Percentiles rank a stretch among this genome's conserved stretches.
Conservation (phyloP, 805 yeast genomes). For the Yamadazyma akitaensis region DNA sequence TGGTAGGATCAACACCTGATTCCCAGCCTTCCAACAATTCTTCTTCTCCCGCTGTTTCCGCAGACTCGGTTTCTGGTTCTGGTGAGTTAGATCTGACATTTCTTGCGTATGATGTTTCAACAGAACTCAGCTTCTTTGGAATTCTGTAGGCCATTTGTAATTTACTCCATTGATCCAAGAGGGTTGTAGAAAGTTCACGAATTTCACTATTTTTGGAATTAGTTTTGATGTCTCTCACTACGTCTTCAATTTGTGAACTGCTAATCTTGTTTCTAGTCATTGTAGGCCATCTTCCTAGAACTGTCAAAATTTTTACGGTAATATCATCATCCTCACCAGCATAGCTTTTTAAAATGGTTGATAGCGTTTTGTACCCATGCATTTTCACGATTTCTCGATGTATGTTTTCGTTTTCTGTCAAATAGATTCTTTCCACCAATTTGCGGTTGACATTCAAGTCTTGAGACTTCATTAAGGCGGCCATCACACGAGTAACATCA, state of each 20-base stretch:
- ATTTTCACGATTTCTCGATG: conserved; percentile 63
- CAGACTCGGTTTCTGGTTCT: conserved; percentile 4
- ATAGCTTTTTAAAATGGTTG: conserved; percentile 50
- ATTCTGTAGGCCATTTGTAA: conserved; percentile 83
- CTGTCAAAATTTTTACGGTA: conserved; percentile 48
- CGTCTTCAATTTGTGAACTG: conserved; percentile 67
- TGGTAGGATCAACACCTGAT: conserved; percentile 45
- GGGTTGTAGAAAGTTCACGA: conserved; percentile 33
- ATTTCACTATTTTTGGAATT: conserved; percentile 24
- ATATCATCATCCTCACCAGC: conserved; percentile 30
- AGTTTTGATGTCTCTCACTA: conserved; percentile 44
- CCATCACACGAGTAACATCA: conserved; percentile 77
- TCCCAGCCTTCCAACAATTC: conserved; percentile 53
- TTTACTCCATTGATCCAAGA: conserved; percentile 66
- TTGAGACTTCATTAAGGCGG: conserved; percentile 74
- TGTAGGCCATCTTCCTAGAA: conserved; percentile 51
- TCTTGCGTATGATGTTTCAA: conserved; percentile 19
- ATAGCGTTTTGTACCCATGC: conserved; percentile 84
- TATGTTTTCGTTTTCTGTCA: conserved; percentile 49
- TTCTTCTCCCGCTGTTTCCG: not conserved
- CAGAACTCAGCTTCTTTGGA: conserved; percentile 48
- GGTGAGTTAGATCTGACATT: conserved; percentile 19
- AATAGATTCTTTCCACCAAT: conserved; percentile 62
- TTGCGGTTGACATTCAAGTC: conserved; percentile 62
- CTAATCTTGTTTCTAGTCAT: conserved; percentile 76